phyloP scores from a whole-genome alignment of 345 rosid genomes.

The Limnanthes douglasii region DNA sequence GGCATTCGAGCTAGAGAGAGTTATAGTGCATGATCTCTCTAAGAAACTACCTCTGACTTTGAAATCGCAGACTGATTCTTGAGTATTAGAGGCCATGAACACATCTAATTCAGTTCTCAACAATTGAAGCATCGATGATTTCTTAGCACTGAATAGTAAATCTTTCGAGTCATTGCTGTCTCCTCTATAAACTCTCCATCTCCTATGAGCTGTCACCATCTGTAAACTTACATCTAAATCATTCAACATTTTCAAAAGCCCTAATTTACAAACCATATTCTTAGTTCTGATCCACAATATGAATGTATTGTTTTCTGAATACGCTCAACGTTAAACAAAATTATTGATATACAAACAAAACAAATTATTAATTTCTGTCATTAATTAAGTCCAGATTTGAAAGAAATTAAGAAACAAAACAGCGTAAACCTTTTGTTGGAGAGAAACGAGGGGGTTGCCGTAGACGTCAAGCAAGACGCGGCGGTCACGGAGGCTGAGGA shows the following conservation, averaged over 20 bases:
- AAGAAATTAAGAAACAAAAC: neutral
- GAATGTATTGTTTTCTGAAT: neutral
- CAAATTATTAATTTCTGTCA: neutral
- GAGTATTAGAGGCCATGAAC: conserved; percentile 17
- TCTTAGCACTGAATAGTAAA: conserved; percentile 23
- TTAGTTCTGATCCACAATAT: neutral
- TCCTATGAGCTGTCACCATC: conserved; percentile 13
- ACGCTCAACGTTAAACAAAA: neutral
- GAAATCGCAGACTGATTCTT: conserved; percentile 17
- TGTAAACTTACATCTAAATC: neutral
- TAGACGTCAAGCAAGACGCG: conserved; percentile 16
- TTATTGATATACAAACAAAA: neutral
- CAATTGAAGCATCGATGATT: conserved; percentile 11
- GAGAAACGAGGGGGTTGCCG: conserved; percentile 15
- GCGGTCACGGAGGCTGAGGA: conserved; percentile 13
- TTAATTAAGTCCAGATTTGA: no score
- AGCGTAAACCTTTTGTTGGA: conserved; percentile 23
- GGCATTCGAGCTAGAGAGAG: conserved; percentile 8
- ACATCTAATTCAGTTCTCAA: conserved; percentile 19
- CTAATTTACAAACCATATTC: neutral
- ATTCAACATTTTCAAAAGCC: neutral
- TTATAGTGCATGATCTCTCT: conserved; percentile 13
- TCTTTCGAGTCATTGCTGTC: conserved; percentile 16
- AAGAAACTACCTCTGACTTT: conserved; percentile 11
- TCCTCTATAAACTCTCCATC: conserved; percentile 27